phyloP scores from a whole-genome alignment of 805 yeast genomes.

The Pichia scutulata region DNA sequence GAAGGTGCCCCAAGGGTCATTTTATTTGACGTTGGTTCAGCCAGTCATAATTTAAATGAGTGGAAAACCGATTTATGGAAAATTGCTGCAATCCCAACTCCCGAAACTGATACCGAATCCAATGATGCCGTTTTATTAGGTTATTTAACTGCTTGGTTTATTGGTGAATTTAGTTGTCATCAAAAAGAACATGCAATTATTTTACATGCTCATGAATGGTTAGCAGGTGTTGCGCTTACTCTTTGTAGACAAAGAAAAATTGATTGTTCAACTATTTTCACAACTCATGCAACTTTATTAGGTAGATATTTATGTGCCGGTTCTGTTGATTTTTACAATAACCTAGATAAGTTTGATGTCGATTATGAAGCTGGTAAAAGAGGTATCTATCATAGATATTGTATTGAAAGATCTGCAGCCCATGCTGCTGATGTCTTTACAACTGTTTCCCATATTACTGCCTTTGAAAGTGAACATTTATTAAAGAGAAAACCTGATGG shows the following conservation, averaged over 20 bases:
- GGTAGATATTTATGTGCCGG: constrained; percentile 97
- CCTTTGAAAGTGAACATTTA: constrained; percentile 87
- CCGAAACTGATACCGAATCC: constrained; percentile 79
- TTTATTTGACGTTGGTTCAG: constrained; percentile 78
- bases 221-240: constrained; percentile 94
- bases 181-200: constrained; percentile 85
- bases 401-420: constrained; percentile 94
- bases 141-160: constrained; percentile 91
- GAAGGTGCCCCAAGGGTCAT: constrained; percentile 96
- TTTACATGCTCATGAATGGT: constrained; percentile 96
- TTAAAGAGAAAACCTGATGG: constrained; percentile 96
- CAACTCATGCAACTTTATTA: constrained; percentile 93
- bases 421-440: constrained; percentile 96
- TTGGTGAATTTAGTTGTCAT: constrained; percentile 84
- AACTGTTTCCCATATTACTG: constrained; percentile 96
- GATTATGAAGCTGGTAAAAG: constrained; percentile 98
- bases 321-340: constrained; percentile 90
- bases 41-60: constrained; percentile 62
- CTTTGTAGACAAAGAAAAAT: constrained; percentile 84
- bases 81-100: constrained; percentile 87
- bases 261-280: constrained; percentile 91
- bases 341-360: constrained; percentile 79
- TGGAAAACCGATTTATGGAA: constrained; percentile 95
- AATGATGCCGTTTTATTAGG: constrained; percentile 91
- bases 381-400: constrained; percentile 94